Percentiles rank a stretch among this genome's conserved stretches.
Conservation (phyloP, 768 basidiomycete species). For the Clavulina sp. region DNA sequence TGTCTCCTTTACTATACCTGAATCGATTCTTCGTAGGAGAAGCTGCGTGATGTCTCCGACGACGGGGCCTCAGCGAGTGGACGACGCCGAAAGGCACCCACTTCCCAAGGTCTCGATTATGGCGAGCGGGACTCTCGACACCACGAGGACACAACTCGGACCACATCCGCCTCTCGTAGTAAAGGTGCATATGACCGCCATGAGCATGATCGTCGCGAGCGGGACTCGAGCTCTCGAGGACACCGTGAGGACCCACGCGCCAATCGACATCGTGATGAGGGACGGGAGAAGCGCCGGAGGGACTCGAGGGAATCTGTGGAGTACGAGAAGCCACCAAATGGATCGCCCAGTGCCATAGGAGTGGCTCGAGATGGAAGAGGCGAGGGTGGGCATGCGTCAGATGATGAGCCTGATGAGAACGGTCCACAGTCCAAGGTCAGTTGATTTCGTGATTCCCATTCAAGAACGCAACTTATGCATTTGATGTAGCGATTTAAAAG, state of each 20-base stretch:
- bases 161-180: slow-evolving; percentile 6
- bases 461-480: neutral
- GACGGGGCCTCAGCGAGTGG: slow-evolving; percentile 69
- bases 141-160: slow-evolving; percentile 16
- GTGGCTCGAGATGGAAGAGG: neutral
- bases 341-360: neutral
- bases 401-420: neutral
- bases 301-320: slow-evolving; percentile 10
- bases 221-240: no score
- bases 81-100: slow-evolving; percentile 62
- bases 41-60: slow-evolving; percentile 50
- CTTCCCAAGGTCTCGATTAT: slow-evolving; percentile 4
- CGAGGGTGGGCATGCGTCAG: neutral
- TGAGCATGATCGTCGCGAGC: slow-evolving; percentile 13
- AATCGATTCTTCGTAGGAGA: slow-evolving; percentile 33
- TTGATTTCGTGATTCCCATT: neutral
- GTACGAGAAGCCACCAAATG: neutral
- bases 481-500: slow-evolving; percentile 5
- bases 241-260: no score
- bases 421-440: slow-evolving; percentile 2
- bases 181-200: slow-evolving; percentile 2
- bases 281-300: slow-evolving; percentile 24
- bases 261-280: slow-evolving; percentile 20
- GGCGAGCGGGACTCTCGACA: slow-evolving; percentile 25
- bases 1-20: neutral